Evolutionary conservation across 257 asterid genomes (phyloP), one percentile per base, ranked within the genome.

Genomic region (Solanum sejunctum): DNA sequence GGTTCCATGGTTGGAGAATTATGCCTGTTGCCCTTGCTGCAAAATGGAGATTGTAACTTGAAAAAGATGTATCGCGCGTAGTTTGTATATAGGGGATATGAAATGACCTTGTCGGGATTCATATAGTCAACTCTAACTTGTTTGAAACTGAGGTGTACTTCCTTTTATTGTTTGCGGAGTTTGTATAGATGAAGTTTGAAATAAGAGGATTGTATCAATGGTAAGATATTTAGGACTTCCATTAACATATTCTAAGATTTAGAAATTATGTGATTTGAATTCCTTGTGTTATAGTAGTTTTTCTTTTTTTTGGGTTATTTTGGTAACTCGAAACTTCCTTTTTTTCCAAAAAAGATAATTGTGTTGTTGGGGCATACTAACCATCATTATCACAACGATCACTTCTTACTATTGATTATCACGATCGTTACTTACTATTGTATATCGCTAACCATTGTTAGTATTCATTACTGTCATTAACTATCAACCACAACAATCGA

Each of bases 11-110:
- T 70, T 85, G 5, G 72, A 85, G 58, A 80, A 64, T 18, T 51
- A 85, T 85, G 21, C 79, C 5, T 15, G 60, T 66, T 80, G 86
- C 60, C 88, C 88, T 78, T 86, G 88, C 63, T 86, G 88, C 54
- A 83, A 85, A 80, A 71, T 87, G 87, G 73, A 85, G 77, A 91
- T 92, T 64, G 85, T 87, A 75, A 63, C 87, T 72, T 85, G 80
- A 85, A 60, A 72, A 23, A 20, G 20, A 12, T 5, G 45, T 10
- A 43, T 51, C 15, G 17, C n/a, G 70, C 21, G 4, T n/a, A 26
- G 28, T 47, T 32, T 81, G 55, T 82, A 70, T 7, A 18, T 21
- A 39, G 28, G 72, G 63, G 63, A 64, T 64, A 64, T 26, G 17
- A 3, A 64, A 64, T 64, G 43, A 26, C 43, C 72, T 64, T 26